Evolutionary conservation across 352 stramenopile species (phyloP).

Genomic region (Phytophthora rubi): DNA sequence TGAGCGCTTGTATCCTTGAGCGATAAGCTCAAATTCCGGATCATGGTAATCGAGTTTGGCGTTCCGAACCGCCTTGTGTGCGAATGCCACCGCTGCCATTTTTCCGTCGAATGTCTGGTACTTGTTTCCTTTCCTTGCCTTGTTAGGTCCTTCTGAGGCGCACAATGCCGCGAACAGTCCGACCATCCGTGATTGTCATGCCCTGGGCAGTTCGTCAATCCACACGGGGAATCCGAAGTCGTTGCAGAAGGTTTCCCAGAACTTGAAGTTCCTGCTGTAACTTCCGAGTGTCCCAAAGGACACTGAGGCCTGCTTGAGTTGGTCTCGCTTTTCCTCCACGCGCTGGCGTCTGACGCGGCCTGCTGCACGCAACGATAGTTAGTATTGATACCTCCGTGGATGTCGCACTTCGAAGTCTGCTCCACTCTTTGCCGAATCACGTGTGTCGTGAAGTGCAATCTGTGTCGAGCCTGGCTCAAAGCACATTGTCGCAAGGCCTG

Average conservation of each 20-base stretch:
- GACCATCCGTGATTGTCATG: background rate
- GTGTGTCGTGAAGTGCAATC: background rate
- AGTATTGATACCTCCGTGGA: background rate
- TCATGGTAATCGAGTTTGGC: too few relatives aligned
- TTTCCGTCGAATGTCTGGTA: too few relatives aligned
- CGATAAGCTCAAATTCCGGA: too few relatives aligned
- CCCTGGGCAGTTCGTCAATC: too few relatives aligned
- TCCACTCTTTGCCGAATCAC: background rate
- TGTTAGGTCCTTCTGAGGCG: background rate
- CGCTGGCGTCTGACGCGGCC: background rate
- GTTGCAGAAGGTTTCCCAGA: background rate
- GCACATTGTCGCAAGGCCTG: background rate
- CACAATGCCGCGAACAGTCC: background rate
- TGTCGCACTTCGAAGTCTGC: background rate
- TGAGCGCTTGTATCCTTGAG: too few relatives aligned
- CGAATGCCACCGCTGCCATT: too few relatives aligned
- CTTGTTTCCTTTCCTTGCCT: too few relatives aligned
- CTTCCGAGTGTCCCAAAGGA: background rate
- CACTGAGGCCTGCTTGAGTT: background rate
- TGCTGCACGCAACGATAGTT: background rate
- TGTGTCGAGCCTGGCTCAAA: background rate
- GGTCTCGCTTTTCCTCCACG: background rate
- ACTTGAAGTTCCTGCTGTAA: background rate
- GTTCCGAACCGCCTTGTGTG: too few relatives aligned
- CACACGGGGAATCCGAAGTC: too few relatives aligned